Evolutionary conservation across 495 filamentous ascomycete species (phyloP), one percentile per base, ranked within the genome.

Genomic region (Daldinia grandis): DNA sequence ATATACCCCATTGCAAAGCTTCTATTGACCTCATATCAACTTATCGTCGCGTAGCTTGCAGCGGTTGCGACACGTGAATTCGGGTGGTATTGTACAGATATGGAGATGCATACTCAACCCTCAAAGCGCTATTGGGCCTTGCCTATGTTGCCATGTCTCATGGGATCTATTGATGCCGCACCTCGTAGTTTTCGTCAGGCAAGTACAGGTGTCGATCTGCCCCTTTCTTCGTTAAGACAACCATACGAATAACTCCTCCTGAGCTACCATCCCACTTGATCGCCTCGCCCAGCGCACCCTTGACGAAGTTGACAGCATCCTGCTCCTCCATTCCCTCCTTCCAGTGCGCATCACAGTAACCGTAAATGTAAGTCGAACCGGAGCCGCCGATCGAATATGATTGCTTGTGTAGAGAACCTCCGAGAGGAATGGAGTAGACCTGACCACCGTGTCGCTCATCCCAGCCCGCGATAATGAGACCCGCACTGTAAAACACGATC

Each of bases 201-300:
- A 97, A 83, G 79, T 97, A 97, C 73, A 97, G 80, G 80, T 97
- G 93, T 79, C 94, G 87, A 78, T 92, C 86, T 4, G 94, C 94
- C n/a, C 94, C 94, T 78, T 91, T 85, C 76, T 82, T 81, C 60
- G 95, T 99, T 83, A 99, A 81, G 57, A 99, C 95, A 58, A 98
- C 96, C 91, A 99, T 89, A 68, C 95, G 89, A 76, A 99, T 99
- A 51, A 99, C 95, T 79, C 96, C 95, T 59, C 95, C 95, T 10
- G 96, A 98, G 83, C 94, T 97, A 47, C 95, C 67, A 79, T 99
- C 95, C 95, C 95, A 98, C 82, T 97, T 97, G 85, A 99, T 97
- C 14, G 95, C 95, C 83, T 99, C 94, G 74, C 88, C 85, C 78
- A 99, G 81, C 10, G 95, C 88, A 42, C 88, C 90, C 79, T 96